Percentiles rank a stretch among this genome's conserved stretches.
These are phyloP conservation scores for Lomentospora prolificans DNA, from an alignment of 2,329 filamentous ascomycete genomes.

Conservation along the genomic window DNA sequence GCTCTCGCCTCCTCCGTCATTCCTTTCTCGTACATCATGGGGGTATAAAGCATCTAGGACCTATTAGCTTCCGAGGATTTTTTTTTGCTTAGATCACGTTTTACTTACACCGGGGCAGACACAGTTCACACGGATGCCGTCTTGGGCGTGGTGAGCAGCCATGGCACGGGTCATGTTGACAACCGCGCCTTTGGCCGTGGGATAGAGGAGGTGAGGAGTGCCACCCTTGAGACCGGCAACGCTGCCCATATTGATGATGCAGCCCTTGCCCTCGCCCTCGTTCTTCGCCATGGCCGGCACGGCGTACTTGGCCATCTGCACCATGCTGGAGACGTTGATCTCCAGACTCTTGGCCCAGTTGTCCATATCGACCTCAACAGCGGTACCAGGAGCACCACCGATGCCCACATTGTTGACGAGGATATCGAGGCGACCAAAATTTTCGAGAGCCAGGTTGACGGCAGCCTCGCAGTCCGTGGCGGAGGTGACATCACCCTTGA, in stretches of 20 bases:
- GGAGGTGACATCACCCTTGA: constrained; percentile 44
- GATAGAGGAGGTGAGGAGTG: constrained; percentile 33
- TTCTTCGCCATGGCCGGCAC: constrained; percentile 52
- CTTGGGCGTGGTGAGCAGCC: constrained; percentile 36
- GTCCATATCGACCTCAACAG: constrained; percentile 48
- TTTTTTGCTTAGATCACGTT: no score
- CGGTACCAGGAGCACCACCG: constrained; percentile 47
- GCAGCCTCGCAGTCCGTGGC: constrained; percentile 37
- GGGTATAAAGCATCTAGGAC: constrained; percentile 33
- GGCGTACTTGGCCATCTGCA: constrained; percentile 51
- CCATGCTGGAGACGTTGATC: constrained; percentile 56
- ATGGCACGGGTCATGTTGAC: constrained; percentile 42
- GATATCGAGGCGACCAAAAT: constrained; percentile 50
- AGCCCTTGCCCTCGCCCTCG: constrained; percentile 33
- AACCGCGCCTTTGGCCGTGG: constrained; percentile 37
- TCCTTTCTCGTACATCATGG: constrained; percentile 31
- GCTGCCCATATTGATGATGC: constrained; percentile 52
- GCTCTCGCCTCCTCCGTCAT: constrained; percentile 29
- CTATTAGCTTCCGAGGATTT: not conserved
- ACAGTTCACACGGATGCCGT: constrained; percentile 39
- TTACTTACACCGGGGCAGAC: constrained; percentile 30
- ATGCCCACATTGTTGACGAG: constrained; percentile 57
- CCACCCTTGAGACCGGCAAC: constrained; percentile 46
- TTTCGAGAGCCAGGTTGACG: constrained; percentile 29
- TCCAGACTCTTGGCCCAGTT: constrained; percentile 47